These are phyloP conservation scores for Hansenula lynferdii DNA, from an alignment of 1,139 yeast species.

Conservation along the genomic window DNA sequence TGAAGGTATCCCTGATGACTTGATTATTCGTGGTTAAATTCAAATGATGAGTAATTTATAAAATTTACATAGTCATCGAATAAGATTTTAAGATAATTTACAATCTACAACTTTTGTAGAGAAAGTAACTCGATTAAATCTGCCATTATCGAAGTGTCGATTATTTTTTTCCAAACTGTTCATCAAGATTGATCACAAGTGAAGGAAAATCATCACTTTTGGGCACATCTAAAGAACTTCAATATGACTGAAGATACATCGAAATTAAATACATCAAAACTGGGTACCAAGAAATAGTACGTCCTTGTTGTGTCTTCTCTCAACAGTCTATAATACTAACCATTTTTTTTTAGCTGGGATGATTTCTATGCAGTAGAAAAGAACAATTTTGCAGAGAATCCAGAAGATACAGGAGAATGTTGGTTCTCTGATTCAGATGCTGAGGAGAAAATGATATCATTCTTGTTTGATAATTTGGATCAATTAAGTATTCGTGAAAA, in stretches of 20 bases:
- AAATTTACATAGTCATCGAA: neutral
- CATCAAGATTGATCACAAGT: no score
- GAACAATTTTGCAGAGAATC: conserved; percentile 62
- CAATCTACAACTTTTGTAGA: no score
- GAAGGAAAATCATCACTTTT: no score
- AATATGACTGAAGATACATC: conserved; percentile 45
- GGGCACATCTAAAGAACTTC: neutral
- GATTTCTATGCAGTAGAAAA: conserved; percentile 73
- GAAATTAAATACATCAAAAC: conserved; percentile 59
- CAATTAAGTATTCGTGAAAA: conserved; percentile 23
- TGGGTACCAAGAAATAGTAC: conserved; percentile 75
- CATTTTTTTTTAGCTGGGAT: conserved; percentile 58
- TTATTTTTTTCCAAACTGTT: no score
- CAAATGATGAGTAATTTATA: neutral
- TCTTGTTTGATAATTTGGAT: conserved; percentile 41
- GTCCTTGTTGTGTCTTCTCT: neutral
- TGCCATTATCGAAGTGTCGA: no score
- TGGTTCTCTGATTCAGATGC: conserved; percentile 97
- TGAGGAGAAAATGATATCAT: conserved; percentile 73
- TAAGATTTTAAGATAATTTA: no score
- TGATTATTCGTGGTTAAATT: conserved; percentile 25
- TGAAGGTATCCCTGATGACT: conserved; percentile 76
- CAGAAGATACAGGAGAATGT: conserved; percentile 87
- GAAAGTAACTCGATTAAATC: no score
- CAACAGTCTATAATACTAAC: conserved; percentile 22